Conservation (phyloP, 106 monocot species). For the Amphibolis antarctica region DNA sequence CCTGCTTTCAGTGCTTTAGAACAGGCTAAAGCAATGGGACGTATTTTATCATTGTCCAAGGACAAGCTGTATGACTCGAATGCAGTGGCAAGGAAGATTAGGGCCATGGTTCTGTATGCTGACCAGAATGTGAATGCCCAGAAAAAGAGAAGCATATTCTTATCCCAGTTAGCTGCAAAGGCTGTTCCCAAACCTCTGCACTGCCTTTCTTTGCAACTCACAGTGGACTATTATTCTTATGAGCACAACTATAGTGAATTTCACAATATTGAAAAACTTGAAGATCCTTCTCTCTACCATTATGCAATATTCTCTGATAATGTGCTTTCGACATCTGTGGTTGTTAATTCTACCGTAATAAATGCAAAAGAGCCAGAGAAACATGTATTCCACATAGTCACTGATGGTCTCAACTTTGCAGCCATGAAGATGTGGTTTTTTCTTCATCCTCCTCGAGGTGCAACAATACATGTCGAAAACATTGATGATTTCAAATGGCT, state of each 20-base stretch:
- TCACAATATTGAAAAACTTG: constrained; percentile 17
- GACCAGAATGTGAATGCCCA: constrained; percentile 22
- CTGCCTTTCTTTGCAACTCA: constrained; percentile 38
- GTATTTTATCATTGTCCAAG: constrained; percentile 22
- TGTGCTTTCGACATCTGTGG: constrained; percentile 45
- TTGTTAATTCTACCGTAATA: constrained; percentile 41
- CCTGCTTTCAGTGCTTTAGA: constrained; percentile 16
- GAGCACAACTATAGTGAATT: constrained; percentile 3
- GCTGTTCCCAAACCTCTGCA: constrained; percentile 36
- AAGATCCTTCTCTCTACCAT: constrained; percentile 41
- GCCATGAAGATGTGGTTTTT: constrained; percentile 62
- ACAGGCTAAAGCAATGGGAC: constrained; percentile 34
- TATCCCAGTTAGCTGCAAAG: constrained; percentile 40
- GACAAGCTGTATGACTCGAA: constrained; percentile 24
- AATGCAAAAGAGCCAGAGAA: constrained; percentile 35
- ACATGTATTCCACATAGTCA: constrained; percentile 51
- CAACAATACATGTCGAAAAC: constrained; percentile 32
- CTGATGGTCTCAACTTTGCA: constrained; percentile 33
- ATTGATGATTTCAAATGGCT: constrained; percentile 49
- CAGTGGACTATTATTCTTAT: constrained; percentile 37
- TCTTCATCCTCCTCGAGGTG: constrained; percentile 17
- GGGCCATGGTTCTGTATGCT: constrained; percentile 33
- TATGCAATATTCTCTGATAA: constrained; percentile 66
- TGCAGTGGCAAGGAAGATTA: constrained; percentile 27
- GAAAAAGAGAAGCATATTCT: constrained; percentile 27